phyloP scores from a whole-genome alignment of 2,329 filamentous ascomycete genomes.

The Ceratocystiopsis brevicomis region DNA sequence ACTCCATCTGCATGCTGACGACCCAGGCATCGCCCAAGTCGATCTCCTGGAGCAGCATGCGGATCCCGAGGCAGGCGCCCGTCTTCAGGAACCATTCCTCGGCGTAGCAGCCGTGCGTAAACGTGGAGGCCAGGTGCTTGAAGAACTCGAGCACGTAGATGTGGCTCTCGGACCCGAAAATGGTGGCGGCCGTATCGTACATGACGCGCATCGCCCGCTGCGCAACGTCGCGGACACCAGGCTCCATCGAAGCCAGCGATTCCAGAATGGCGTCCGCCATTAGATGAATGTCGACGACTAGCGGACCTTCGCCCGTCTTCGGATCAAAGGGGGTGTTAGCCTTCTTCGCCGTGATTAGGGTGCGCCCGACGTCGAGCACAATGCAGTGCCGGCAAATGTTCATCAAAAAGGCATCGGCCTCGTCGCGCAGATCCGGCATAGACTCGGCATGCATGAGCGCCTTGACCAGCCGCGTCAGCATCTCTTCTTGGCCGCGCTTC shows the following conservation, averaged over 20 bases:
- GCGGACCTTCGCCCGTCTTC: constrained; percentile 64
- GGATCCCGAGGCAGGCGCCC: constrained; percentile 78
- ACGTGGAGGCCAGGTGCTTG: constrained; percentile 58
- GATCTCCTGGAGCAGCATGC: constrained; percentile 67
- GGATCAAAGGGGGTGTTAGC: constrained; percentile 65
- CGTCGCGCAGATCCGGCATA: constrained; percentile 57
- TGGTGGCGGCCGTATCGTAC: constrained; percentile 53
- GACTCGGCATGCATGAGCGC: constrained; percentile 74
- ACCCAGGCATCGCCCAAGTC: constrained; percentile 76
- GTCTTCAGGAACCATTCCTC: constrained; percentile 99
- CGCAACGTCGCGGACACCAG: constrained; percentile 63
- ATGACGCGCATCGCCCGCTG: constrained; percentile 61
- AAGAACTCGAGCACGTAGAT: constrained; percentile 72
- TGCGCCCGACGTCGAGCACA: constrained; percentile 70
- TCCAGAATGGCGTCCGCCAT: constrained; percentile 82
- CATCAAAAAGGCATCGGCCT: constrained; percentile 55
- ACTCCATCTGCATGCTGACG: constrained; percentile 62
- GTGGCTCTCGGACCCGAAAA: constrained; percentile 57
- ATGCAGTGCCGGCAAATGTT: constrained; percentile 82
- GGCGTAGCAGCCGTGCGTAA: constrained; percentile 88
- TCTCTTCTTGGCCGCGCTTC: constrained; percentile 65
- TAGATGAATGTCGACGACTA: constrained; percentile 71
- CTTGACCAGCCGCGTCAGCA: constrained; percentile 72
- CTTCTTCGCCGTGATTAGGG: constrained; percentile 68
- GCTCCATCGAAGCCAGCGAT: constrained; percentile 69